phyloP scores from a whole-genome alignment of 2,329 filamentous ascomycete genomes.

The Aspergillus luchuensis region DNA sequence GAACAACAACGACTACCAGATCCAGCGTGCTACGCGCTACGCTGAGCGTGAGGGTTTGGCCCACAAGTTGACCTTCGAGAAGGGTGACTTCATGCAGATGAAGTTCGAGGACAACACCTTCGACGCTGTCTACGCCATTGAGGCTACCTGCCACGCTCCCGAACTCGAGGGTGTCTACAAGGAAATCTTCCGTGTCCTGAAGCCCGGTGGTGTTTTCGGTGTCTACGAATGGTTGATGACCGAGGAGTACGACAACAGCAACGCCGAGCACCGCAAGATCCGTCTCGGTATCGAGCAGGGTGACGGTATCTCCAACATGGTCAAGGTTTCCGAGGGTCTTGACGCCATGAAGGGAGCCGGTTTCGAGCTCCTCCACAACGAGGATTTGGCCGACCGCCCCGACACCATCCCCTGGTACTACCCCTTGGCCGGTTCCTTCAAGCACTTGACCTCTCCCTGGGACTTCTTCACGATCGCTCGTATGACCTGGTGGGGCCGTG shows the following conservation, averaged over 20 bases:
- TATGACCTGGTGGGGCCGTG: slow-evolving; percentile 84
- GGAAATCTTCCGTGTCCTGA: slow-evolving; percentile 91
- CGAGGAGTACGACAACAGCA: slow-evolving; percentile 86
- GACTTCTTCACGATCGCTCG: slow-evolving; percentile 82
- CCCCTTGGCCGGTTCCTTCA: slow-evolving; percentile 81
- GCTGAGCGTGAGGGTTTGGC: slow-evolving; percentile 78
- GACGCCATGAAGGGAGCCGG: slow-evolving; percentile 83
- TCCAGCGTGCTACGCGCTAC: slow-evolving; percentile 86
- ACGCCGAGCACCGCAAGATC: slow-evolving; percentile 83
- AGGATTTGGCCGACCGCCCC: slow-evolving; percentile 78
- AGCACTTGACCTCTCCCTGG: slow-evolving; percentile 75
- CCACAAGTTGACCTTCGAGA: slow-evolving; percentile 79
- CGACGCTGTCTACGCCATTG: slow-evolving; percentile 94
- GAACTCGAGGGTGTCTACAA: slow-evolving; percentile 88
- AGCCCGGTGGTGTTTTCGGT: slow-evolving; percentile 92
- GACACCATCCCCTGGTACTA: slow-evolving; percentile 91
- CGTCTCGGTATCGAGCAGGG: slow-evolving; percentile 93
- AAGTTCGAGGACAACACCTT: slow-evolving; percentile 88
- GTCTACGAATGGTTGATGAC: slow-evolving; percentile 99
- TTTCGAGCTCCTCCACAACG: slow-evolving; percentile 78
- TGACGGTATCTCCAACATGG: slow-evolving; percentile 97
- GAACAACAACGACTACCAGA: slow-evolving; percentile 99
- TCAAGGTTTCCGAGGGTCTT: slow-evolving; percentile 77
- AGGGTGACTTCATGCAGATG: slow-evolving; percentile 99
- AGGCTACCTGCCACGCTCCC: slow-evolving; percentile 94